Base-by-base conservation (phyloP, 768 basidiomycete genomes). In the Paxillus rubicundulus region DNA sequence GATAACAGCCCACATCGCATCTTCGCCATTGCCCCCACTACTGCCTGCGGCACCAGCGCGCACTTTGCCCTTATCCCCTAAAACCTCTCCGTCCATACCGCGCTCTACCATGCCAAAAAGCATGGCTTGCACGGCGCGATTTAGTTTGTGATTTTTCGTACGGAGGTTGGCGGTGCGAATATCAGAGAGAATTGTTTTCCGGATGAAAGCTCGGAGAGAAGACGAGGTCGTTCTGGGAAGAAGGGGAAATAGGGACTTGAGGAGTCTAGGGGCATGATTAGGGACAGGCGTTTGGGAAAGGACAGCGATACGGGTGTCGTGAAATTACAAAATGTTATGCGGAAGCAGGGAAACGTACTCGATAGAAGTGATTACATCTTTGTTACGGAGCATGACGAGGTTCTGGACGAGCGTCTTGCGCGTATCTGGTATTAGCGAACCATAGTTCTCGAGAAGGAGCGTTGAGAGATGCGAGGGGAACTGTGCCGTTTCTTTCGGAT, bases 1-100 rank as follows among this genome's bases (percentile, higher is more conserved):
- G 39, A 95, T 86, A 45, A 99, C 85, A 4, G 97, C 96, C 95
- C 96, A 98, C 85, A 97, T 89, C 3, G 95, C 94, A 61, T 98
- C 97, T 30, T 92, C 89, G 2, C 85, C 83, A 45, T 74, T 77
- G 27, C 70, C 67, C 12, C 70, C 65, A n/a, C 68, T 67, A 53
- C 78, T 75, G 21, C 62, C 65, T 1, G 72, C 69, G 45, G 69
- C 60, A n/a, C 64, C 61, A 27, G 72, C 74, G 55, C 80, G 73
- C n/a, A 80, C 63, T 61, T 85, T 92, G 4, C 86, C 93, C 68
- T 92, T 94, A 74, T 94, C 85, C 10, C 92, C 89, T 14, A 84
- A 66, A 14, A 92, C 82, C 60, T 92, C 85, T 1, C 76, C 86
- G 37, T 84, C 82, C 86, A 93, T 90, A 12, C 93, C 94, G 36